Base-by-base conservation (phyloP, 257 asterid species). In the Striga asiatica region DNA sequence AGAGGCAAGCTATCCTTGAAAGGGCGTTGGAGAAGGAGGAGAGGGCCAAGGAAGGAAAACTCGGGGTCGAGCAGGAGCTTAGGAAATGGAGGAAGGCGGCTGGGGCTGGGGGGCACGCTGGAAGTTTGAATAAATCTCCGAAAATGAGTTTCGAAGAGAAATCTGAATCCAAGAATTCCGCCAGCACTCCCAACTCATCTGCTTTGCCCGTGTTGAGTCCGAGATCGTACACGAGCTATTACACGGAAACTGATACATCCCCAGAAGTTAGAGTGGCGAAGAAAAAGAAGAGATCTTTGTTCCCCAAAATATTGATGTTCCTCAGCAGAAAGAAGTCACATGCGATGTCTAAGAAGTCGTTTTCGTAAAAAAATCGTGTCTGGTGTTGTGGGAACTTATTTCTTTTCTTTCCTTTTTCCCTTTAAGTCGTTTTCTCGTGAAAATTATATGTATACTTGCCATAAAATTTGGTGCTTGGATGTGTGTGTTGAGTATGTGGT, bases 41-140 rank as follows among this genome's bases (percentile, higher is more conserved):
- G 68, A 65, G 65, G 50, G 93, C 94, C 2, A 64, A 74, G 58
- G 81, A 74, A 62, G 95, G 83, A 4, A 93, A 93, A 60, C 38
- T 88, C 65, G 77, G 71, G 1, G 82, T 72, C 0, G 97, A 93
- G 51, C 85, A 85, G 28, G 97, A 88, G 70, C 39, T 93, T 27
- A 73, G 94, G 50, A 78, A 71, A 43, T 79, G 94, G 91, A 79
- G 94, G 69, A n/a, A n/a, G n/a, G n/a, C n/a, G n/a, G n/a, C n/a
- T n/a, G n/a, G n/a, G n/a, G n/a, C n/a, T n/a, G n/a, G 54, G 0
- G 34, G 54, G 58, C 76, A 75, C 2, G 65, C 58, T 1, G 49
- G 8, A 14, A 43, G 12, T 19, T 43, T 43, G n/a, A 35, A 56
- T 42, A 66, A 21, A 38, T 73, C 65, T 56, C 67, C 80, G 11